Evolutionary conservation across 176 grass and related monocot genomes (phyloP).

Genomic region (Poa pratensis): DNA sequence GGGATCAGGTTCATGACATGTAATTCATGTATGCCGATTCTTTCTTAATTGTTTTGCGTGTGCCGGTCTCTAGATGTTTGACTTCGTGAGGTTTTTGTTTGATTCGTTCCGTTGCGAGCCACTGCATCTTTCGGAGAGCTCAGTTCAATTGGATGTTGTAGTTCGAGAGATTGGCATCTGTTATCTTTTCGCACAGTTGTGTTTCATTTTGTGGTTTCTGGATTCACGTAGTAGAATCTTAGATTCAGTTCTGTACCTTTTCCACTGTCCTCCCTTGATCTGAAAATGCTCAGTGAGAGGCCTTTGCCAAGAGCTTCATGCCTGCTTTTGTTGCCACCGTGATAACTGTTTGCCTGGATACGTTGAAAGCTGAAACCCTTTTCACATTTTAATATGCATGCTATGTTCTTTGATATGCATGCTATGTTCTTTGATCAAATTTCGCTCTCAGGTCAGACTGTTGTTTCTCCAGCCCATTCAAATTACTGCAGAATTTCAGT

Average conservation of each 20-base stretch:
- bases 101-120: not conserved
- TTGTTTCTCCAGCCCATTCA: conserved; percentile 6
- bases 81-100: conserved; percentile 21
- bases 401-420: conserved; percentile 8
- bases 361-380: conserved; percentile 31
- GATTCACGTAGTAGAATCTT: not conserved
- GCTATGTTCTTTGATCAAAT: not conserved
- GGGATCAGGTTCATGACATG: not conserved
- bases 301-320: conserved; percentile 28
- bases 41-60: not conserved
- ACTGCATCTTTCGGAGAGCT: not conserved
- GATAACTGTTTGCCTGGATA: not conserved
- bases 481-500: not conserved
- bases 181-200: not conserved
- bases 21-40: conserved; percentile 12
- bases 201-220: conserved; percentile 21
- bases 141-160: not conserved
- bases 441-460: not conserved
- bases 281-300: conserved; percentile 38
- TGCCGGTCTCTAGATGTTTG: not conserved
- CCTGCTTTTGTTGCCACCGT: conserved; percentile 32
- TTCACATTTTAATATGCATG: conserved; percentile 34
- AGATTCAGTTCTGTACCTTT: conserved; percentile 34
- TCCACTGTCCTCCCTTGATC: conserved; percentile 41
- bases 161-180: conserved; percentile 4